phyloP scores from a whole-genome alignment of 1,284 basidiomycete species.

The Trametes versicolor region DNA sequence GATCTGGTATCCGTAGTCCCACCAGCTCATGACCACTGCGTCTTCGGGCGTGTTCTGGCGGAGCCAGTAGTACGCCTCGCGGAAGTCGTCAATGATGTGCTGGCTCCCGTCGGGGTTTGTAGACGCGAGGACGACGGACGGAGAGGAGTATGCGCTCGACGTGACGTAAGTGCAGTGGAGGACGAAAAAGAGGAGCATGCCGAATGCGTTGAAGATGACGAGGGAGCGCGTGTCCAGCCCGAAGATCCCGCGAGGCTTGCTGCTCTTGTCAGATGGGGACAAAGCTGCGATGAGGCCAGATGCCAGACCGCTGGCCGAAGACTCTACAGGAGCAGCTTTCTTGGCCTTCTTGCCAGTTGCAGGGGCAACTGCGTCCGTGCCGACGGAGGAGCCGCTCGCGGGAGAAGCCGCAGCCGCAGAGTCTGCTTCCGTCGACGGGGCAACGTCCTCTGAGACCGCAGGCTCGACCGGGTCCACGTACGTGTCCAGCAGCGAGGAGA shows the following conservation, averaged over 20 bases:
- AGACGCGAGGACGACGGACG: conserved; percentile 95
- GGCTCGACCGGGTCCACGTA: conserved; percentile 85
- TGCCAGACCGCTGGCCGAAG: conserved; percentile 46
- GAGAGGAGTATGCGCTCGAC: conserved; percentile 95
- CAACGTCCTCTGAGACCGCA: conserved; percentile 49
- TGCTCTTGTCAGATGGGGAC: conserved; percentile 41
- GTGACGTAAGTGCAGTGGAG: conserved; percentile 98
- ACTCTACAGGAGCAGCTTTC: conserved; percentile 48
- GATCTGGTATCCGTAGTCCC: conserved; percentile 99
- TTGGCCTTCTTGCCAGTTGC: conserved; percentile 73
- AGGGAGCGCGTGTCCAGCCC: conserved; percentile 86
- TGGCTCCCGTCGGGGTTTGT: conserved; percentile 86
- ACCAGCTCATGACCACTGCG: conserved; percentile 98
- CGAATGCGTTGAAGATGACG: conserved; percentile 82
- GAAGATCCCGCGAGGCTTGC: conserved; percentile 71
- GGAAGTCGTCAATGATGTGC: conserved; percentile 99
- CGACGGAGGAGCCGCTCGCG: conserved; percentile 39
- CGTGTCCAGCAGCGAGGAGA: conserved; percentile 89
- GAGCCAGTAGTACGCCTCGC: conserved; percentile 99
- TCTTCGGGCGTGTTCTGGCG: conserved; percentile 94
- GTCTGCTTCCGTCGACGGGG: conserved; percentile 36
- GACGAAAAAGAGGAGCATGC: conserved; percentile 90
- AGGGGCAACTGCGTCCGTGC: conserved; percentile 46
- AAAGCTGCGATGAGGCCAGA: conserved; percentile 51
- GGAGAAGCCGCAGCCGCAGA: conserved; percentile 39